Evolutionary conservation across 192 early-diverging fungal species (phyloP).

Genomic region (Coemansia sp.): DNA sequence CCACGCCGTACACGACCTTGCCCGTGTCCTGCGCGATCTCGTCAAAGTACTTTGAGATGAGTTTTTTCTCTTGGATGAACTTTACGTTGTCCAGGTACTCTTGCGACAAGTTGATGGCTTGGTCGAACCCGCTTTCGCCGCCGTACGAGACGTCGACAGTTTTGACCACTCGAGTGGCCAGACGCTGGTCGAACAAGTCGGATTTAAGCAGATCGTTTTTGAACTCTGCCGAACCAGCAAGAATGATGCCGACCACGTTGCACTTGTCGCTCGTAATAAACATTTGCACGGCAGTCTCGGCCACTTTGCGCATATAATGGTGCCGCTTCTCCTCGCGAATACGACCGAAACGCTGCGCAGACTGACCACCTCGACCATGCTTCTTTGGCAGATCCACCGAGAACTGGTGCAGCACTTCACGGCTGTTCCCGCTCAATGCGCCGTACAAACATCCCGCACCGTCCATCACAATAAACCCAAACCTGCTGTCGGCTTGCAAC

Average conservation of each 20-base stretch:
- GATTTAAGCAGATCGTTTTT: slow-evolving; percentile 95
- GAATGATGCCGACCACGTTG: slow-evolving; percentile 68
- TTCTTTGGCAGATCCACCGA: slow-evolving; percentile 98
- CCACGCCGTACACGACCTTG: slow-evolving; percentile 93
- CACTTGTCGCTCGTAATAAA: slow-evolving; percentile 91
- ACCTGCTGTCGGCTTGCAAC: slow-evolving; percentile 90
- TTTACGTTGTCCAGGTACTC: slow-evolving; percentile 95
- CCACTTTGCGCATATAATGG: slow-evolving; percentile 98
- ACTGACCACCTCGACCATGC: slow-evolving; percentile 99
- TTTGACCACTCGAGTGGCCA: slow-evolving; percentile 85
- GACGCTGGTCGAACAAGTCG: slow-evolving; percentile 93
- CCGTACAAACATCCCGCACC: slow-evolving; percentile 97
- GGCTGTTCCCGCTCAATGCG: slow-evolving; percentile 88
- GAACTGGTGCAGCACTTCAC: slow-evolving; percentile 92
- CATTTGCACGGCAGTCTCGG: slow-evolving; percentile 93
- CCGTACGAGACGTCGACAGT: slow-evolving; percentile 98
- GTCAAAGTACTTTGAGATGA: slow-evolving; percentile 94
- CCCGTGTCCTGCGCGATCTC: slow-evolving; percentile 97
- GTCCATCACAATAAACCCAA: slow-evolving; percentile 99
- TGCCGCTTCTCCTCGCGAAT: slow-evolving; percentile 98
- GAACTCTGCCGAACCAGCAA: slow-evolving; percentile 99
- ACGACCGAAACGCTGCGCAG: slow-evolving; percentile 98
- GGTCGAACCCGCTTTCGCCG: slow-evolving; percentile 98
- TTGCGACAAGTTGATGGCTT: slow-evolving; percentile 91
- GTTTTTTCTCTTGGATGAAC: slow-evolving; percentile 98